Evolutionary conservation across 495 filamentous ascomycete genomes (phyloP), one percentile per base, ranked within the genome.

Genomic region (Hyaloscypha variabilis): DNA sequence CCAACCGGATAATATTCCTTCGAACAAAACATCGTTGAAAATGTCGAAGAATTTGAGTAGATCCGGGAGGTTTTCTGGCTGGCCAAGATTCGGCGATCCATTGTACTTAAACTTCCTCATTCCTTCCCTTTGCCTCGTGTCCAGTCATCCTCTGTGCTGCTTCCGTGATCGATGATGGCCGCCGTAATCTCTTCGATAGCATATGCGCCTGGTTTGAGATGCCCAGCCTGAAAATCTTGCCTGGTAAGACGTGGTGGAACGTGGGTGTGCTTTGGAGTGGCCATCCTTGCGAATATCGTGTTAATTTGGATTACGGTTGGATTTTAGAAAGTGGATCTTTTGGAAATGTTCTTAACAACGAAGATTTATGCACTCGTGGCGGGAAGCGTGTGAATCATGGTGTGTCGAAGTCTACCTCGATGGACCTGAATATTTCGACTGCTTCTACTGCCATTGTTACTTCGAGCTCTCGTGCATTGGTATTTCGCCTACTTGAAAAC

Each of bases 21-120:
- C 24, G 28, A 60, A 60, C 19, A 49, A 49, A 4, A 60, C 30
- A n/a, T 60, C 58, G 34, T 60, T 60, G 58, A 60, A 60, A 34
- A 60, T 60, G 19, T 60, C 31, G 13, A 60, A 60, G 23, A 60
- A 60, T 31, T 42, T 59, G 19, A 21, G 14, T 5, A 59, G 13
- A 31, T 34, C n/a, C 25, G 14, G 14, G n/a, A 36, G 26, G 25
- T 42, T 13, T 19, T 42, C 57, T 21, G 17, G 26, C 39, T 42
- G 28, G 4, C 8, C 26, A 13, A 34, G 19, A 28, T 42, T 59
- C 57, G 28, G 39, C 17, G 26, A 36, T 13, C 57, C 57, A 21
- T 59, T 4, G 26, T 59, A 34, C 23, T 42, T 59, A 11, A 59
- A 59, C n/a, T 31, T 34, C 25, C 36, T 19, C 5, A 59, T 6